Percentiles rank a stretch among this genome's conserved stretches.
Conservation (phyloP, 106 monocot genomes). For the Agapanthus africanus region DNA sequence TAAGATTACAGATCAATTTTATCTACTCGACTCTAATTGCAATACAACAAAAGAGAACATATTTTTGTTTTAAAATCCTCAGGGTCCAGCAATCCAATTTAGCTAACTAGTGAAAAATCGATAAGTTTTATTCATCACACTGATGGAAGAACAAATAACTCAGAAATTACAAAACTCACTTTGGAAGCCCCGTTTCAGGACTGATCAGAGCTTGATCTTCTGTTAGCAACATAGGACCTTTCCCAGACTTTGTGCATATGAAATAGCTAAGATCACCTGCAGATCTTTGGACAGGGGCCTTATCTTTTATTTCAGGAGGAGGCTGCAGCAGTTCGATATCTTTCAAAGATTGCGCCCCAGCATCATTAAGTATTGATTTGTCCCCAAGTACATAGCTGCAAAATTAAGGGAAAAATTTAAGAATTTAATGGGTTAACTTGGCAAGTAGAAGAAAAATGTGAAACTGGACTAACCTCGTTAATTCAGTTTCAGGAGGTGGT, state of each 20-base stretch:
- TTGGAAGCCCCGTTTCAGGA: slow-evolving; percentile 66
- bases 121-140: not conserved
- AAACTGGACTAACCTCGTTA: slow-evolving; percentile 35
- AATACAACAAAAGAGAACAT: too few relatives aligned
- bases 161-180: too few relatives aligned
- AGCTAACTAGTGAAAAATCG: not conserved
- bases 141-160: not conserved
- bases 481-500: slow-evolving; percentile 51
- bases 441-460: too few relatives aligned
- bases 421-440: too few relatives aligned
- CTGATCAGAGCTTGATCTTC: slow-evolving; percentile 57
- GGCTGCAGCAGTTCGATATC: slow-evolving; percentile 49
- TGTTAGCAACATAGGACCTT: slow-evolving; percentile 48
- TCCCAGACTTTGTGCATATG: slow-evolving; percentile 81
- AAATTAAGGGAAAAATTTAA: too few relatives aligned
- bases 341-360: slow-evolving; percentile 50
- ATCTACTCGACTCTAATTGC: too few relatives aligned
- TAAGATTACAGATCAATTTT: too few relatives aligned
- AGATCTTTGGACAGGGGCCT: slow-evolving; percentile 32
- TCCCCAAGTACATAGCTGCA: slow-evolving; percentile 89
- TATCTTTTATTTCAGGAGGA: slow-evolving; percentile 55
- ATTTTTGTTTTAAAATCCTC: not conserved
- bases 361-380: slow-evolving; percentile 68
- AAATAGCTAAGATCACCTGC: slow-evolving; percentile 83
- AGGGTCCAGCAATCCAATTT: not conserved